These are phyloP conservation scores for Laburnicola sp. DNA, from an alignment of 2,329 filamentous ascomycete species.

Conservation along the genomic window DNA sequence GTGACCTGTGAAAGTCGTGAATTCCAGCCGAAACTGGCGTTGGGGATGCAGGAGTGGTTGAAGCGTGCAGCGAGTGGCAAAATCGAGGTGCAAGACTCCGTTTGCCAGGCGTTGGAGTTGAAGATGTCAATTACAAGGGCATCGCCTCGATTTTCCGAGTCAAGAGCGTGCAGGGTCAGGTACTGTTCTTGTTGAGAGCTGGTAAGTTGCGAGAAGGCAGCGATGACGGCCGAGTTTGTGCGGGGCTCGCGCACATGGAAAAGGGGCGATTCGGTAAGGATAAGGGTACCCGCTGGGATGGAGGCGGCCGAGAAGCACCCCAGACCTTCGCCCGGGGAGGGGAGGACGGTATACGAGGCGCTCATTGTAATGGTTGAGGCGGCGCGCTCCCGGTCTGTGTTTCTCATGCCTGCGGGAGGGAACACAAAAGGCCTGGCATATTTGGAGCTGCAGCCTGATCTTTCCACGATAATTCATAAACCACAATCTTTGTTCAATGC, in stretches of 20 bases:
- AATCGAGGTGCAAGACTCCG: slow-evolving; percentile 24
- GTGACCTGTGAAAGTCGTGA: slow-evolving; percentile 13
- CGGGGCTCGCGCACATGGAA: slow-evolving; percentile 36
- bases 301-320: slow-evolving; percentile 39
- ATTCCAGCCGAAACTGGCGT: slow-evolving; percentile 36
- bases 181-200: slow-evolving; percentile 17
- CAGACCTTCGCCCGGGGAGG: slow-evolving; percentile 39
- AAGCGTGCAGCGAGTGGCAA: slow-evolving; percentile 37
- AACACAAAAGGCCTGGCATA: too few species aligned
- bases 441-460: too few species aligned
- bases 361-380: too few species aligned
- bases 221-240: slow-evolving; percentile 16
- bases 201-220: slow-evolving; percentile 15
- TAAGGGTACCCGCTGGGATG: slow-evolving; percentile 39
- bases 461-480: too few species aligned
- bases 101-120: slow-evolving; percentile 28
- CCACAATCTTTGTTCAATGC: too few species aligned
- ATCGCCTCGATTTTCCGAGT: slow-evolving; percentile 2
- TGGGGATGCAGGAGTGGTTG: slow-evolving; percentile 43
- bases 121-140: slow-evolving; percentile 24
- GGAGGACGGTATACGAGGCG: slow-evolving; percentile 20
- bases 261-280: slow-evolving; percentile 43
- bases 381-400: too few species aligned
- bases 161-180: slow-evolving; percentile 17
- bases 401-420: too few species aligned